Conservation (phyloP, 106 monocot species). For the Platanthera zijinensis region DNA sequence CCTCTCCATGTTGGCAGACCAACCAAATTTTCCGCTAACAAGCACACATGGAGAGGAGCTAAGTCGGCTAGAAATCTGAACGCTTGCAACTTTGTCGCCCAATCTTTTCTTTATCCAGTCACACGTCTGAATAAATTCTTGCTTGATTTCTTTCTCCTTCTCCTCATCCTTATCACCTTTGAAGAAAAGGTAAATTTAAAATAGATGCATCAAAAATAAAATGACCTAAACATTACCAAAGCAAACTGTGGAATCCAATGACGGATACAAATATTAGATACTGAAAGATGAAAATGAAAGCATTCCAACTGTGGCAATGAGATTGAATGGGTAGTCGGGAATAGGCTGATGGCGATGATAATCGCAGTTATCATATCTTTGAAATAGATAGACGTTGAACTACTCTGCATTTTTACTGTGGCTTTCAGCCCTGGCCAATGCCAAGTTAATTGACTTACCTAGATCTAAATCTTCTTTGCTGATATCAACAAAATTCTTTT, state of each 20-base stretch:
- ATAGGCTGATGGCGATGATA: not conserved
- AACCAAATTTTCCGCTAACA: conserved; percentile 94
- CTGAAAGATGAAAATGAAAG: too few relatives aligned
- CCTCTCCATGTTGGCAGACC: conserved; percentile 99
- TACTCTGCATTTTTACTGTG: too few relatives aligned
- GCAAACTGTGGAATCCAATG: not conserved
- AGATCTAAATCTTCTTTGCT: conserved; percentile 98
- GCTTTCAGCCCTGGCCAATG: too few relatives aligned
- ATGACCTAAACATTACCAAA: not conserved
- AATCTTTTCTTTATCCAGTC: conserved; percentile 93
- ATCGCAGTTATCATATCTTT: not conserved
- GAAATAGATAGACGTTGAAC: not conserved
- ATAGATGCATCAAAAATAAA: not conserved
- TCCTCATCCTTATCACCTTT: conserved; percentile 91
- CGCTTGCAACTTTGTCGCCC: conserved; percentile 83
- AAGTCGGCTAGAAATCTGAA: conserved; percentile 84
- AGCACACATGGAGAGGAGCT: conserved; percentile 92
- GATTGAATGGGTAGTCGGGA: not conserved
- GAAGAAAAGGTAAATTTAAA: not conserved
- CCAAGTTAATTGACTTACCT: conserved; percentile 30
- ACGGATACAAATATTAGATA: too few relatives aligned
- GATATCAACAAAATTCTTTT: conserved; percentile 96
- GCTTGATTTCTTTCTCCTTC: conserved; percentile 82
- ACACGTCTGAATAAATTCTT: conserved; percentile 72
- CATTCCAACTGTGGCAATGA: not conserved